These are phyloP conservation scores for Pseudoscleropodium purum DNA, from an alignment of 225 moss, liverwort and hornwort genomes.

Conservation along the genomic window DNA sequence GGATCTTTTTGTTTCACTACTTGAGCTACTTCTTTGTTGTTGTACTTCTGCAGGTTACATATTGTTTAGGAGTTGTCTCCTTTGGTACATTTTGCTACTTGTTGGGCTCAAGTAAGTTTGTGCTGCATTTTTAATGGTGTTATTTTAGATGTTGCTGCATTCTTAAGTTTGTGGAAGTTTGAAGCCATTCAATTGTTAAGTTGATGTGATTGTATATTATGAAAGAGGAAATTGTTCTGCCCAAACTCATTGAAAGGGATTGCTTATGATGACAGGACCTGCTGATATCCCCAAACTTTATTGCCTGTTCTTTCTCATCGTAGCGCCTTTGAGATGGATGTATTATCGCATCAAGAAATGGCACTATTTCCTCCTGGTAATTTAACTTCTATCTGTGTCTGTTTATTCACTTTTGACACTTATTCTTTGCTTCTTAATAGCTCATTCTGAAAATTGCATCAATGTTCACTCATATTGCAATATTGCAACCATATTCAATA, in stretches of 20 bases:
- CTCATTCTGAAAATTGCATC: background rate
- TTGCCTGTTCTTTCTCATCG: constrained; percentile 78
- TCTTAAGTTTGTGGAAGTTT: background rate
- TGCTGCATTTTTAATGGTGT: background rate
- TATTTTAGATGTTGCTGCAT: background rate
- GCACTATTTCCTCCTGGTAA: constrained; percentile 68
- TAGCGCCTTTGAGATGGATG: constrained; percentile 91
- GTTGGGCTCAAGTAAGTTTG: constrained; percentile 82
- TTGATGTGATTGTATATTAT: background rate
- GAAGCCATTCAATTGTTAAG: background rate
- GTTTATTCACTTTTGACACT: background rate
- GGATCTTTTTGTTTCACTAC: background rate
- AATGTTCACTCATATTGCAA: background rate
- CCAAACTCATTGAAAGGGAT: background rate
- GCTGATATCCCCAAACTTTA: constrained; percentile 89
- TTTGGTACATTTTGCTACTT: constrained; percentile 94
- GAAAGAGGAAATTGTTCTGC: background rate
- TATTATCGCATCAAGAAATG: constrained; percentile 99
- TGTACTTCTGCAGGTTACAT: constrained; percentile 61
- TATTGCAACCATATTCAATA: background rate
- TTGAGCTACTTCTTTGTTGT: background rate
- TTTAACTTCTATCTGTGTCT: background rate
- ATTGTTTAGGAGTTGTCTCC: constrained; percentile 82
- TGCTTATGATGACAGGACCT: constrained; percentile 47
- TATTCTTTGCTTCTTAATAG: background rate